Conservation (phyloP, 2,329 filamentous ascomycete species). For the Phoma herbarum region DNA sequence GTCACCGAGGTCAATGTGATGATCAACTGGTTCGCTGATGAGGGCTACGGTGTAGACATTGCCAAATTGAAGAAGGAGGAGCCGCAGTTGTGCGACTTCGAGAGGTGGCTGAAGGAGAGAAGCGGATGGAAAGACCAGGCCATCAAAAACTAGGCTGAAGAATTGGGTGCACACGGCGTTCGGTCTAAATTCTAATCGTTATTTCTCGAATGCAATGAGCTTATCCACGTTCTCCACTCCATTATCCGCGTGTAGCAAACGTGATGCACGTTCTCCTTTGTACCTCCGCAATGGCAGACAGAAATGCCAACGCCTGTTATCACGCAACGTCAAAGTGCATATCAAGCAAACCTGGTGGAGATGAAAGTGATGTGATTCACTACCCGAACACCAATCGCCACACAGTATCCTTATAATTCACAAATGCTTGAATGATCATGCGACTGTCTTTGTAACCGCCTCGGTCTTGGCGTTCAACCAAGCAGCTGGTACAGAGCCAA, state of each 20-base stretch:
- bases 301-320: not conserved
- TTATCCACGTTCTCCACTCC: too few species aligned
- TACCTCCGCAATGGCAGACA: not conserved
- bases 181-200: not conserved
- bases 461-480: not conserved
- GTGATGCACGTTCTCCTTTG: not conserved
- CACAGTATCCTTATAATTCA: not conserved
- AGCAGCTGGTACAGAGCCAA: constrained; percentile 47
- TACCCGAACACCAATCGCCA: not conserved
- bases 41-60: constrained; percentile 60
- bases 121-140: constrained; percentile 52
- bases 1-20: constrained; percentile 58
- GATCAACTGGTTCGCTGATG: constrained; percentile 61
- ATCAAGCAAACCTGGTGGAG: not conserved
- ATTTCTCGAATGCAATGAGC: not conserved
- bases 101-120: constrained; percentile 58
- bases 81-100: constrained; percentile 58
- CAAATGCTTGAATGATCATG: not conserved
- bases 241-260: not conserved
- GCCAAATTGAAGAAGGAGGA: constrained; percentile 53
- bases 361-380: not conserved
- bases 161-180: not conserved
- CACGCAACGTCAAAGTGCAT: not conserved
- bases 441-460: not conserved
- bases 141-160: constrained; percentile 16